Percentiles rank a stretch among this genome's conserved stretches.
phyloP scores from a whole-genome alignment of 1,139 yeast genomes.

The Nadsonia commutata region DNA sequence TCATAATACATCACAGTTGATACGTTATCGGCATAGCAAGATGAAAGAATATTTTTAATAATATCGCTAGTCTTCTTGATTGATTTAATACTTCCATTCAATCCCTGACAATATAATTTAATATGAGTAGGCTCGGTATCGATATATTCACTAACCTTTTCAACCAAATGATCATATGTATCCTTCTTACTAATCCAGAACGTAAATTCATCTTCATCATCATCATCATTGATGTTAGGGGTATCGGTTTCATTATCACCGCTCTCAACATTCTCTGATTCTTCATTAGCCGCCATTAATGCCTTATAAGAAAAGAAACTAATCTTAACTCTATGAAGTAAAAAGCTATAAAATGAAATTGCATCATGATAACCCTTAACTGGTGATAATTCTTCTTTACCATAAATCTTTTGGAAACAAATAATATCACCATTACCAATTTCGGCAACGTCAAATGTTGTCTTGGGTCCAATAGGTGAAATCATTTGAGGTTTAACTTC shows the following conservation, averaged over 20 bases:
- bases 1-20: conserved; percentile 39
- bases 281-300: conserved; percentile 24
- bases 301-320: conserved; percentile 22
- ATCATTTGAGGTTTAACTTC: conserved; percentile 56
- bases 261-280: conserved; percentile 29
- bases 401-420: conserved; percentile 33
- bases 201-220: conserved; percentile 31
- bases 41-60: conserved; percentile 29
- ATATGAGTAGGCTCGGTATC: conserved; percentile 47
- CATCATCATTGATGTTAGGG: conserved; percentile 27
- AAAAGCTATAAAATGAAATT: conserved; percentile 43
- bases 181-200: conserved; percentile 58
- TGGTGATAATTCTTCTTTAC: conserved; percentile 11
- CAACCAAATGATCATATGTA: conserved; percentile 44
- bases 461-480: conserved; percentile 31
- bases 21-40: conserved; percentile 26
- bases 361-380: conserved; percentile 22
- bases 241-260: conserved; percentile 6
- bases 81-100: conserved; percentile 25
- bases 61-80: conserved; percentile 16
- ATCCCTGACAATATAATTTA: conserved; percentile 34
- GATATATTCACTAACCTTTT: conserved; percentile 39
- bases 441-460: conserved; percentile 48
- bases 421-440: conserved; percentile 69
- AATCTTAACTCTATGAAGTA: conserved; percentile 54